Evolutionary conservation across 345 rosid genomes (phyloP).

Genomic region (Eutrema japonicum): DNA sequence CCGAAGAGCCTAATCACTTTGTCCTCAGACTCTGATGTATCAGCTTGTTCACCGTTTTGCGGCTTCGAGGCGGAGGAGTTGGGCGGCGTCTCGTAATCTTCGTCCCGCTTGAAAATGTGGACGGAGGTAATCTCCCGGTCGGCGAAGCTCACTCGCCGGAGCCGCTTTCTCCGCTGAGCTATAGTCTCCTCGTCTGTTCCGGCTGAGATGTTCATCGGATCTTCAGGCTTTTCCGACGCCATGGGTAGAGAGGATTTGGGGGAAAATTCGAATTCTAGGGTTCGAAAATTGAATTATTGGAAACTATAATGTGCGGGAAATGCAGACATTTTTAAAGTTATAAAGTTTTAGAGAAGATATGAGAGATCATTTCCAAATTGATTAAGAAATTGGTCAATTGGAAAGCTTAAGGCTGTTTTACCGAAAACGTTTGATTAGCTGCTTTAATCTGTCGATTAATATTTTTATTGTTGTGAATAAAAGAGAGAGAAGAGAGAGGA

Average conservation of each 20-base stretch:
- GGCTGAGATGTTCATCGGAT: slow-evolving; percentile 50
- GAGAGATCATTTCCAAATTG: no score
- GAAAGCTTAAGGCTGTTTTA: no score
- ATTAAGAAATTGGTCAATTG: no score
- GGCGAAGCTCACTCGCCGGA: slow-evolving; percentile 96
- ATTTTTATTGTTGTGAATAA: no score
- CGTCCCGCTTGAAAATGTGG: slow-evolving; percentile 90
- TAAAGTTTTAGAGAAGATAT: background rate
- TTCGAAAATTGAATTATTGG: slow-evolving; percentile 33
- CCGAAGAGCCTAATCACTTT: slow-evolving; percentile 56
- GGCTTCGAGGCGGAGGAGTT: slow-evolving; percentile 43
- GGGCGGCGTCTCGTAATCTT: slow-evolving; percentile 78
- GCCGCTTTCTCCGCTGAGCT: slow-evolving; percentile 66
- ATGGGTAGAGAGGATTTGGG: slow-evolving; percentile 39
- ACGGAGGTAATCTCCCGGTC: slow-evolving; percentile 91
- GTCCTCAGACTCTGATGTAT: slow-evolving; percentile 42
- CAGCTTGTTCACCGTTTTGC: slow-evolving; percentile 35
- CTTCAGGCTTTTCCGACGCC: slow-evolving; percentile 57
- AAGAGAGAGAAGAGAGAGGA: no score
- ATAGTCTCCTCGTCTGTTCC: slow-evolving; percentile 77
- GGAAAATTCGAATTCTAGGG: slow-evolving; percentile 45
- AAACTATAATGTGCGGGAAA: slow-evolving; percentile 40
- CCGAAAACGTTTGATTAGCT: no score
- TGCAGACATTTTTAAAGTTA: slow-evolving; percentile 7
- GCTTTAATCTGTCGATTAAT: no score